These are phyloP conservation scores for Pterocarpus santalinus DNA, from an alignment of 306 rosid genomes.

Conservation along the genomic window DNA sequence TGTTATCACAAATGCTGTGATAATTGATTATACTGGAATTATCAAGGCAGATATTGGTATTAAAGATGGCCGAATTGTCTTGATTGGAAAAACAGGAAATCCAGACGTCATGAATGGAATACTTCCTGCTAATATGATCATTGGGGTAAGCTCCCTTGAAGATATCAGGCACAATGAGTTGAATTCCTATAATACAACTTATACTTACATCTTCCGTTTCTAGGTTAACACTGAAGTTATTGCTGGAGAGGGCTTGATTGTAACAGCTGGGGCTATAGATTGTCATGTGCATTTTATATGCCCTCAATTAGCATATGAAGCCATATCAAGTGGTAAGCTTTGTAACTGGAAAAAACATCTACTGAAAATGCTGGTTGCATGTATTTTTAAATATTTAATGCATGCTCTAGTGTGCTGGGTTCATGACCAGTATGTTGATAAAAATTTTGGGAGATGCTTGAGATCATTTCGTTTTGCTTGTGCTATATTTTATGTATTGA, in stretches of 20 bases:
- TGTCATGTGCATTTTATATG: constrained; percentile 96
- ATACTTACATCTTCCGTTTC: constrained; percentile 34
- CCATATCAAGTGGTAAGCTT: constrained; percentile 86
- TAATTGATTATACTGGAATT: constrained; percentile 87
- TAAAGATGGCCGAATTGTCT: constrained; percentile 63
- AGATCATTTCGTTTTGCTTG: constrained; percentile 32
- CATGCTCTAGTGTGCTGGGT: constrained; percentile 30
- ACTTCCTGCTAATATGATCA: constrained; percentile 47
- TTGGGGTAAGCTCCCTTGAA: constrained; percentile 73
- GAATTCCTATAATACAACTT: constrained; percentile 32
- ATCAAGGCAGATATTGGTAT: constrained; percentile 92
- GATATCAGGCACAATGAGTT: constrained; percentile 23
- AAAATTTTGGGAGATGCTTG: constrained; percentile 19
- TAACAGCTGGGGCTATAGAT: constrained; percentile 95
- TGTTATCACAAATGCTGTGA: constrained; percentile 86
- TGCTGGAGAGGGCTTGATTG: constrained; percentile 83
- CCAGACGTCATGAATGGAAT: constrained; percentile 81
- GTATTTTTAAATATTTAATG: constrained; percentile 28
- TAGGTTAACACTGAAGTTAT: constrained; percentile 95
- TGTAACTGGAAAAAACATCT: constrained; percentile 27
- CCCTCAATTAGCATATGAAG: constrained; percentile 86
- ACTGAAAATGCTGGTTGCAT: constrained; percentile 32
- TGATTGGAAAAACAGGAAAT: constrained; percentile 93
- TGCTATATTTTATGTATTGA: constrained; percentile 8
- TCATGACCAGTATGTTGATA: constrained; percentile 2